Base-by-base conservation (phyloP, 2,329 filamentous ascomycete species). In the Nemania sp. region DNA sequence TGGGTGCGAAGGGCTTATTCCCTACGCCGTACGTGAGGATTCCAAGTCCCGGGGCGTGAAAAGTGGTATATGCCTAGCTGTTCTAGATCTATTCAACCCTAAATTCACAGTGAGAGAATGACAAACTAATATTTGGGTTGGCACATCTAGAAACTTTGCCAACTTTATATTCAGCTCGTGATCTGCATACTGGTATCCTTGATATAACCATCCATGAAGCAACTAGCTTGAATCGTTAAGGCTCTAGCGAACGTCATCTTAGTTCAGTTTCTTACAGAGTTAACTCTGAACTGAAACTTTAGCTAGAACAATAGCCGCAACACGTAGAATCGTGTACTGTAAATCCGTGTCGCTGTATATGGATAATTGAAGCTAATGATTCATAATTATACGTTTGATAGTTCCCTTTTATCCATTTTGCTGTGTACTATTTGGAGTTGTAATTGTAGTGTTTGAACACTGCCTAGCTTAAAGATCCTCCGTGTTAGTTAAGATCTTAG, bases 1-100 rank as follows among this genome's bases (percentile, higher is more conserved):
- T 93, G 81, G 94, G 93, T 0, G 83, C 82, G 26, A 90, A 88
- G 73, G 94, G 93, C 0, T 75, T 98, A 71, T 97, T 98, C 77
- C 94, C 94, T 4, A 90, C 90, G 6, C 87, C 88, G 7, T 95
- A 95, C 84, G 92, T 94, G 27, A 83, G 82, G 72, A 76, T 89
- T 29, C 70, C 87, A 52, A 72, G 72, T 57, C 15, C 62, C 3
- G 49, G 13, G 24, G 38, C 18, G n/a, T 45, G 56, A 63, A 43
- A n/a, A 22, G 54, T 10, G n/a, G 15, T 27, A 27, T 59, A 32
- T 56, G 29, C 45, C 29, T 38, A 41, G 10, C 8, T 27, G n/a
- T 38, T 38, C 22, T 20, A 5, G 18, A 15, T 43, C 26, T 57
- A 35, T 18, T 24, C 15, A 20, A 35, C 24, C 18, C 15, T 15